Conservation (phyloP, 257 asterid species). For the Haberlea rhodopensis region DNA sequence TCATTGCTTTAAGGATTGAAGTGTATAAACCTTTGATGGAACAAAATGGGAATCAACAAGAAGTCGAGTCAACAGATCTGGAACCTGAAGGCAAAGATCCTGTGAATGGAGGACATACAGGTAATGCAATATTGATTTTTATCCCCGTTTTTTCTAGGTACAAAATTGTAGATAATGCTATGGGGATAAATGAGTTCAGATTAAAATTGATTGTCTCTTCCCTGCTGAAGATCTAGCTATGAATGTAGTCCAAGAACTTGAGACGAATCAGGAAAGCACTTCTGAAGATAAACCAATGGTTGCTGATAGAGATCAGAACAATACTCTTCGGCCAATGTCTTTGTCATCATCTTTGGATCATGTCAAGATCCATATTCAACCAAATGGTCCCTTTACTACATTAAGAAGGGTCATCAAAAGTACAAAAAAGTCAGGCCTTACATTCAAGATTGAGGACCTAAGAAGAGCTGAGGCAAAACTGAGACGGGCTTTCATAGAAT, state of each 20-base stretch:
- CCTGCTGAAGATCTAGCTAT: not conserved
- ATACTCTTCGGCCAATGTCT: constrained; percentile 37
- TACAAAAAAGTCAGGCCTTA: constrained; percentile 35
- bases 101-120: too few species aligned
- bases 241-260: not conserved
- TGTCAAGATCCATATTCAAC: constrained; percentile 60
- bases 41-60: constrained; percentile 12
- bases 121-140: not conserved
- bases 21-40: constrained; percentile 49
- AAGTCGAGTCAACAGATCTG: constrained; percentile 26
- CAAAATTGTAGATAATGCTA: too few species aligned
- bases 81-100: constrained; percentile 25
- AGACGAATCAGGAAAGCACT: constrained; percentile 21
- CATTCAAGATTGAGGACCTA: constrained; percentile 61
- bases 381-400: constrained; percentile 59
- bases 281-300: constrained; percentile 15
- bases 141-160: too few species aligned
- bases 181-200: not conserved
- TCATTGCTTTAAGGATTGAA: constrained; percentile 61
- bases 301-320: constrained; percentile 13
- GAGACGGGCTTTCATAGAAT: constrained; percentile 59
- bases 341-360: constrained; percentile 55
- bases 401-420: constrained; percentile 41
- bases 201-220: not conserved
- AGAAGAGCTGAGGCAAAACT: constrained; percentile 55